Base-by-base conservation (phyloP, 768 basidiomycete genomes). In the Suillus weaverae region DNA sequence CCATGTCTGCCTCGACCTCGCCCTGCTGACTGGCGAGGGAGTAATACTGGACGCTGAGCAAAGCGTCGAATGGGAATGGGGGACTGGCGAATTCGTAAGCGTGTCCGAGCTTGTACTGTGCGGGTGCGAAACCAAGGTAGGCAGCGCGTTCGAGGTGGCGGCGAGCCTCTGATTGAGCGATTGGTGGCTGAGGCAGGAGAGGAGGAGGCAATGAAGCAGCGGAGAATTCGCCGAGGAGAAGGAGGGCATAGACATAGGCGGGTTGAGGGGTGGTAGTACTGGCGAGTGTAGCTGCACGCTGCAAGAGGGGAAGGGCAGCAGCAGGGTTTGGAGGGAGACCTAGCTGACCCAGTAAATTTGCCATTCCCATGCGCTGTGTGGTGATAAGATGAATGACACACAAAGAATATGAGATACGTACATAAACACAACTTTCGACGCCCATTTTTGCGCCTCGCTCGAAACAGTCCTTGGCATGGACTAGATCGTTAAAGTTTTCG, bases 1-100 rank as follows among this genome's bases (percentile, higher is more conserved):
- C 96, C 95, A 98, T 96, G 73, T 99, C 95, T 0, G 97, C 97
- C 74, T 98, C 95, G 30, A 85, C 82, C 75, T 97, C 94, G 39
- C 93, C 92, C 65, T 90, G 86, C 76, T 96, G 90, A 63, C 87
- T 89, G 0, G 92, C 94, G 14, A 91, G 80, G 9, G 81, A 83
- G 76, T 98, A 98, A 73, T 94, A 98, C 73, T 96, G 93, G 26
- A 99, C 95, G 62, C 88, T 90, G 43, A 97, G 80, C 20, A 97
- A 81, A 0, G 97, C 88, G 72, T 98, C 96, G 76, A 94, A 97
- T 0, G 88, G 83, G 80, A 90, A 94, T 0, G 92, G 91, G 0
- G 93, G 83, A 13, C 87, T 83, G 1, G 96, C 96, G 69, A 95
- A 95, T 72, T 98, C 97, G 77, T 94, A 96, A 3, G 91, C 87